Conservation (phyloP, 306 rosid species). For the Vigna hirtella region DNA sequence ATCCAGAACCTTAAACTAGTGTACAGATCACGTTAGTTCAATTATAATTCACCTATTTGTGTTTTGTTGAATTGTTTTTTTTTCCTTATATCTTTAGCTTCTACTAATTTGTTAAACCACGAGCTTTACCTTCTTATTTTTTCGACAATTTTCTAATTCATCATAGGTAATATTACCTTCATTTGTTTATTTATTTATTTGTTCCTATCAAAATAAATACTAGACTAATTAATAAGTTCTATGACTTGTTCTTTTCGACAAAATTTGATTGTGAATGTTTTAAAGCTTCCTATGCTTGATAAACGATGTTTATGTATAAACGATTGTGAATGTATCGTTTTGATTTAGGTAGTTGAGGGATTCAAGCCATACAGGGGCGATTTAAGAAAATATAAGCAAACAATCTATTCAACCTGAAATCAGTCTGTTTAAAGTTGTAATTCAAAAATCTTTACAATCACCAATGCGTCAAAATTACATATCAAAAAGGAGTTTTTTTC, state of each 20-base stretch:
- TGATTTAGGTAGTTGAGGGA: not conserved
- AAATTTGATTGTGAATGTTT: not conserved
- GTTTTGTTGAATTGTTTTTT: not conserved
- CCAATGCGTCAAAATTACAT: too few relatives aligned
- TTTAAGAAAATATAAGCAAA: too few relatives aligned
- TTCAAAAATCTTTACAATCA: too few relatives aligned
- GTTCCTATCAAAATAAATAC: not conserved
- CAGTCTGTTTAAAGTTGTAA: too few relatives aligned
- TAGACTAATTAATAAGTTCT: not conserved
- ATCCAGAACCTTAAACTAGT: not conserved
- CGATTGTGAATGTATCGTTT: not conserved
- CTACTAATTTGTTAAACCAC: not conserved
- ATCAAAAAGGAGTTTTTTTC: too few relatives aligned
- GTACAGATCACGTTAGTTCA: not conserved
- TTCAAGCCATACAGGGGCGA: too few relatives aligned
- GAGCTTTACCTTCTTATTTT: not conserved
- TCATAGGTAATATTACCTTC: not conserved
- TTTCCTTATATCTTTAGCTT: not conserved
- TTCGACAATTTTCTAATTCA: not conserved
- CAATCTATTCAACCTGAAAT: too few relatives aligned
- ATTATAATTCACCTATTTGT: not conserved
- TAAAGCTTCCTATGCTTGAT: not conserved
- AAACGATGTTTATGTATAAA: not conserved
- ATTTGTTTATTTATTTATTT: not conserved
- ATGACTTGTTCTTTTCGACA: not conserved